phyloP scores from a whole-genome alignment of 2,329 filamentous ascomycete genomes.

The Teratosphaeria gauchensis region DNA sequence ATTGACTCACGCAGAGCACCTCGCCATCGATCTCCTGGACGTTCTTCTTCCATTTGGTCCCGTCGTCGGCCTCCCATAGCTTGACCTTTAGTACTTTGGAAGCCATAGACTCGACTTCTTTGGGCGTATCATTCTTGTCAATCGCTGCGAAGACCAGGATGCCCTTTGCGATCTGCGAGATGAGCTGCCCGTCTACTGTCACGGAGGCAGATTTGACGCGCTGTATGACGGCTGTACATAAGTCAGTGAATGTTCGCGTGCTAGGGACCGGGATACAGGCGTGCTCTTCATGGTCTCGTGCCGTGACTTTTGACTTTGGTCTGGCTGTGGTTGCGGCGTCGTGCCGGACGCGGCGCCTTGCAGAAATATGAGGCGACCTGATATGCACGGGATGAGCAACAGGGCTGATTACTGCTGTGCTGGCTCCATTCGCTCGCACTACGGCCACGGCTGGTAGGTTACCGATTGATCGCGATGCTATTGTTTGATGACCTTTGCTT shows the following conservation, averaged over 20 bases:
- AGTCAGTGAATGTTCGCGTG: neutral
- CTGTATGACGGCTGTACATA: slow-evolving; percentile 68
- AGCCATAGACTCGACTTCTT: slow-evolving; percentile 76
- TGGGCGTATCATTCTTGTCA: slow-evolving; percentile 79
- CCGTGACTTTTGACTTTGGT: neutral
- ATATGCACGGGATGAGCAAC: neutral
- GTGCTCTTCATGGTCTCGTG: slow-evolving; percentile 32
- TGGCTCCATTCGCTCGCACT: neutral
- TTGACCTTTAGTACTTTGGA: slow-evolving; percentile 81
- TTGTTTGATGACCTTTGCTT: neutral
- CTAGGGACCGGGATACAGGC: slow-evolving; percentile 2
- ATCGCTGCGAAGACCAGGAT: slow-evolving; percentile 86
- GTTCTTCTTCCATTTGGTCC: slow-evolving; percentile 78
- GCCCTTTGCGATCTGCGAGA: slow-evolving; percentile 86
- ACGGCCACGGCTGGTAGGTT: neutral
- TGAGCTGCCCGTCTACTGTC: slow-evolving; percentile 79
- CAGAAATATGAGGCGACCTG: neutral
- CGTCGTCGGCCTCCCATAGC: slow-evolving; percentile 78
- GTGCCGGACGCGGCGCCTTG: neutral
- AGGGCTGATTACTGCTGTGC: neutral
- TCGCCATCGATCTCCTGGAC: slow-evolving; percentile 85
- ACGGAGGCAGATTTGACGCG: slow-evolving; percentile 92
- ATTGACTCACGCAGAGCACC: slow-evolving; percentile 95
- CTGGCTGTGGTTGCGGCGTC: neutral
- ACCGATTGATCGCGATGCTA: neutral